Percentiles rank a stretch among this genome's conserved stretches.
Evolutionary conservation across 1,139 yeast genomes (phyloP).

Genomic region (Kodamaea suecica): DNA sequence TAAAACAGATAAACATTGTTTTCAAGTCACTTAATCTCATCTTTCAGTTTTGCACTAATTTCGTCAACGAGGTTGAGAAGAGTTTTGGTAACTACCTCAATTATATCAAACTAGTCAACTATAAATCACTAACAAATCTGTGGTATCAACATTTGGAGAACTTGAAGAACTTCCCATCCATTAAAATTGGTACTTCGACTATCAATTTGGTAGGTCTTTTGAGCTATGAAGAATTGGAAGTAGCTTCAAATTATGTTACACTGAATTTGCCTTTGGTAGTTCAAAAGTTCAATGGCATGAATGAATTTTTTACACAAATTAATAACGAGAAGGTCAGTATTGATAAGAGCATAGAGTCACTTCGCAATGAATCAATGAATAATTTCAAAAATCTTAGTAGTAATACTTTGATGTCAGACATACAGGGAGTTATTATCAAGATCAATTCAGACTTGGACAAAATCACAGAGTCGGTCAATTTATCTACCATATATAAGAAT

Average conservation of each 20-base stretch:
- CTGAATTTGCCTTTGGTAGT: slow-evolving; percentile 31
- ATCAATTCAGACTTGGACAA: slow-evolving; percentile 19
- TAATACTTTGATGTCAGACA: slow-evolving; percentile 5
- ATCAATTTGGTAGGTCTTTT: slow-evolving; percentile 26
- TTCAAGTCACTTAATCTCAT: slow-evolving; percentile 55
- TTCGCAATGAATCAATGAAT: slow-evolving; percentile 34
- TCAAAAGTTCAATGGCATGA: slow-evolving; percentile 41
- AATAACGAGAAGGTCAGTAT: slow-evolving; percentile 27
- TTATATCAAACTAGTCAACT: slow-evolving; percentile 43
- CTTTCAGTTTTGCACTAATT: slow-evolving; percentile 55
- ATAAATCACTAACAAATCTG: slow-evolving; percentile 42
- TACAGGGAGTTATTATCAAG: slow-evolving; percentile 7
- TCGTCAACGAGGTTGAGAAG: slow-evolving; percentile 50
- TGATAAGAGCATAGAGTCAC: slow-evolving; percentile 32
- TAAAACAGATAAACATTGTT: slow-evolving; percentile 36
- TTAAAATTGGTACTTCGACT: slow-evolving; percentile 18
- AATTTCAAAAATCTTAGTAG: slow-evolving; percentile 24
- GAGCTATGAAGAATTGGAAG: slow-evolving; percentile 22
- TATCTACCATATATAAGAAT: slow-evolving; percentile 15
- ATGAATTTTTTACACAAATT: slow-evolving; percentile 24
- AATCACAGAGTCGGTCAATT: slow-evolving; percentile 8
- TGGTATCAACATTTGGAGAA: slow-evolving; percentile 49
- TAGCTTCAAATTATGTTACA: slow-evolving; percentile 23
- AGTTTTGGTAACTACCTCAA: slow-evolving; percentile 49
- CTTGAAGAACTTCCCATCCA: slow-evolving; percentile 35